Evolutionary conservation across 2,329 filamentous ascomycete genomes (phyloP).

Genomic region (Gnomoniopsis sp.): DNA sequence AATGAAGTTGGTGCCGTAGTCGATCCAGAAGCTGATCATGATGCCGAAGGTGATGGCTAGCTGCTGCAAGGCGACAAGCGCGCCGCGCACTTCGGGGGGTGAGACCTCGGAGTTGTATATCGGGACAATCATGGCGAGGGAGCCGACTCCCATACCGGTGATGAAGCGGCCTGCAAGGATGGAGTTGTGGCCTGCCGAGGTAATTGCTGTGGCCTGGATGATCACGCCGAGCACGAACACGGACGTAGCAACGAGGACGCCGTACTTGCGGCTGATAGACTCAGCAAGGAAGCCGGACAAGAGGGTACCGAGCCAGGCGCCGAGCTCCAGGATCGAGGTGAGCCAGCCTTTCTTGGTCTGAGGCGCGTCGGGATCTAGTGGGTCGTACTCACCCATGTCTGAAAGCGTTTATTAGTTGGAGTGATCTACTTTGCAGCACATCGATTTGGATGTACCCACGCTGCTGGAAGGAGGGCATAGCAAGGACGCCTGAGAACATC

Average conservation of each 20-base stretch:
- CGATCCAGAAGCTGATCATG: slow-evolving; percentile 63
- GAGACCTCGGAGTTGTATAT: slow-evolving; percentile 47
- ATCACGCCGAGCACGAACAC: slow-evolving; percentile 71
- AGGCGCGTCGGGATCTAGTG: slow-evolving; percentile 38
- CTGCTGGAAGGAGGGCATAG: slow-evolving; percentile 51
- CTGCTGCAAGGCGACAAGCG: slow-evolving; percentile 46
- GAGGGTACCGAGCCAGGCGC: slow-evolving; percentile 72
- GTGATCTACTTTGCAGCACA: background rate
- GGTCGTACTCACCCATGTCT: slow-evolving; percentile 57
- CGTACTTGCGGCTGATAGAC: slow-evolving; percentile 64
- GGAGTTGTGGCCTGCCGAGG: slow-evolving; percentile 43
- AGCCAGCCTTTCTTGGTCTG: slow-evolving; percentile 58
- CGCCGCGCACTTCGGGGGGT: slow-evolving; percentile 44
- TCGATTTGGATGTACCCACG: slow-evolving; percentile 34
- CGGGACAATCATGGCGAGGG: slow-evolving; percentile 60
- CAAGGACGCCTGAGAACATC: slow-evolving; percentile 68
- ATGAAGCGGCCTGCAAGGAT: slow-evolving; percentile 17
- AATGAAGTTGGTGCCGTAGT: slow-evolving; percentile 64
- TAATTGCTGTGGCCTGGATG: slow-evolving; percentile 61
- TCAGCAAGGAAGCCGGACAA: slow-evolving; percentile 71
- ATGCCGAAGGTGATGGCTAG: slow-evolving; percentile 60
- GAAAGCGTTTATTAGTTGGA: background rate
- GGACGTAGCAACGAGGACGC: slow-evolving; percentile 60
- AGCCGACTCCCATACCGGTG: slow-evolving; percentile 66
- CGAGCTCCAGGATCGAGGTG: slow-evolving; percentile 69